A percentile compares a stretch with the other conserved stretches of the same genome.
These are phyloP conservation scores for Kodamaea sp. DNA, from an alignment of 1,139 yeast species.

Conservation along the genomic window DNA sequence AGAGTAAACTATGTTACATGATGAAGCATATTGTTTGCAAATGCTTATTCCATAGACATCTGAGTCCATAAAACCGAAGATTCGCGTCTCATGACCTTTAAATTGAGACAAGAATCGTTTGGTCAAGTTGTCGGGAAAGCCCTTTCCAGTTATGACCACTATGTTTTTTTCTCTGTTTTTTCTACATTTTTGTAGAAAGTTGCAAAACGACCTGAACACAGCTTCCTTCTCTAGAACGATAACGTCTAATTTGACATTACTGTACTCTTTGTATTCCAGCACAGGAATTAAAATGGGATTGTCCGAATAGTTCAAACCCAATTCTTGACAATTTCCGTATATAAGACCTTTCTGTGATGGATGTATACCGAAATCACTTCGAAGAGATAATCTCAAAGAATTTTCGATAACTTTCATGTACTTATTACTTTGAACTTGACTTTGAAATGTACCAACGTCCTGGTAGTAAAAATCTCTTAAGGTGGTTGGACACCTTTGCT, in stretches of 20 bases:
- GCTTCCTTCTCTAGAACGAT: constrained; percentile 72
- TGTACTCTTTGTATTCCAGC: background rate
- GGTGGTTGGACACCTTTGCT: constrained; percentile 35
- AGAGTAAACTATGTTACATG: constrained; percentile 13
- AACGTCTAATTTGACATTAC: constrained; percentile 21
- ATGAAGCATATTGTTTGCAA: constrained; percentile 28
- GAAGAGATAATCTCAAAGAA: constrained; percentile 26
- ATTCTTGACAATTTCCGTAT: constrained; percentile 33
- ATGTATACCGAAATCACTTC: constrained; percentile 41
- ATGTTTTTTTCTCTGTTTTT: constrained; percentile 5
- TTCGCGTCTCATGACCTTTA: constrained; percentile 19
- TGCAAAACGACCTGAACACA: constrained; percentile 37
- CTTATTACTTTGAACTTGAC: constrained; percentile 47
- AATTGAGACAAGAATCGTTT: constrained; percentile 23
- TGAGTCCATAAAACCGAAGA: constrained; percentile 45
- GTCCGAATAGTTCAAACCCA: constrained; percentile 11
- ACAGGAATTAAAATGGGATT: constrained; percentile 31
- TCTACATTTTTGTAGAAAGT: constrained; percentile 16
- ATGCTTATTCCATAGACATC: constrained; percentile 76
- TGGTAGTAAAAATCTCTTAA: constrained; percentile 67
- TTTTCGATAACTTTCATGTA: constrained; percentile 36
- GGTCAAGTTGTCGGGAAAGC: constrained; percentile 54
- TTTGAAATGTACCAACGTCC: constrained; percentile 56
- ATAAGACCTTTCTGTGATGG: constrained; percentile 69
- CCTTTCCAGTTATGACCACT: constrained; percentile 62